These are phyloP conservation scores for Myxozyma kluyveri DNA, from an alignment of 805 yeast genomes.

Conservation along the genomic window DNA sequence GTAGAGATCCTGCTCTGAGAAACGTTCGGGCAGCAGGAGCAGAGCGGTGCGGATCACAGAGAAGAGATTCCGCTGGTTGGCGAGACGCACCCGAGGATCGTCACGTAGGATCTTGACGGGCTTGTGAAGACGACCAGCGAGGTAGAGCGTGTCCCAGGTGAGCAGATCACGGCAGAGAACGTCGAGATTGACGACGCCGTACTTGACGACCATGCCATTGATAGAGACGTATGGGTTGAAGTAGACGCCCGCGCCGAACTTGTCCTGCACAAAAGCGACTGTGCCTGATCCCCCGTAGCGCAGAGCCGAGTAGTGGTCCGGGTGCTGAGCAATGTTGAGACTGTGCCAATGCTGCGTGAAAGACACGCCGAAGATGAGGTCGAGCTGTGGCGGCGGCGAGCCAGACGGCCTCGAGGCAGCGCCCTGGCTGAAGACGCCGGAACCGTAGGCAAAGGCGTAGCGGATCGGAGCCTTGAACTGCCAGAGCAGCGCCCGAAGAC, in stretches of 20 bases:
- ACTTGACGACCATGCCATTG: slow-evolving; percentile 63
- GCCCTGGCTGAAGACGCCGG: slow-evolving; percentile 85
- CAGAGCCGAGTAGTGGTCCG: slow-evolving; percentile 74
- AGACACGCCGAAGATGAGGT: slow-evolving; percentile 77
- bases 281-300: slow-evolving; percentile 57
- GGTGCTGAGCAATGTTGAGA: slow-evolving; percentile 61
- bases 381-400: slow-evolving; percentile 62
- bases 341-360: slow-evolving; percentile 76
- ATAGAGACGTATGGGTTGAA: slow-evolving; percentile 85
- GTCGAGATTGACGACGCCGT: slow-evolving; percentile 75
- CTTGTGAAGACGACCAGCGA: slow-evolving; percentile 91
- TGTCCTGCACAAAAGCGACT: slow-evolving; percentile 56
- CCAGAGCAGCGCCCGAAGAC: slow-evolving; percentile 51
- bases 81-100: slow-evolving; percentile 58
- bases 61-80: slow-evolving; percentile 72
- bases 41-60: slow-evolving; percentile 73
- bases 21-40: slow-evolving; percentile 49
- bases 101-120: slow-evolving; percentile 78
- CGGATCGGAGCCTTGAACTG: slow-evolving; percentile 68
- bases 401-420: slow-evolving; percentile 33
- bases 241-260: slow-evolving; percentile 82
- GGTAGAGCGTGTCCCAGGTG: slow-evolving; percentile 81
- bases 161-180: slow-evolving; percentile 63
- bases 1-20: slow-evolving; percentile 66
- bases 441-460: slow-evolving; percentile 90